Evolutionary conservation across 2,329 filamentous ascomycete genomes (phyloP).

Genomic region (Trematosphaeria pertusa): DNA sequence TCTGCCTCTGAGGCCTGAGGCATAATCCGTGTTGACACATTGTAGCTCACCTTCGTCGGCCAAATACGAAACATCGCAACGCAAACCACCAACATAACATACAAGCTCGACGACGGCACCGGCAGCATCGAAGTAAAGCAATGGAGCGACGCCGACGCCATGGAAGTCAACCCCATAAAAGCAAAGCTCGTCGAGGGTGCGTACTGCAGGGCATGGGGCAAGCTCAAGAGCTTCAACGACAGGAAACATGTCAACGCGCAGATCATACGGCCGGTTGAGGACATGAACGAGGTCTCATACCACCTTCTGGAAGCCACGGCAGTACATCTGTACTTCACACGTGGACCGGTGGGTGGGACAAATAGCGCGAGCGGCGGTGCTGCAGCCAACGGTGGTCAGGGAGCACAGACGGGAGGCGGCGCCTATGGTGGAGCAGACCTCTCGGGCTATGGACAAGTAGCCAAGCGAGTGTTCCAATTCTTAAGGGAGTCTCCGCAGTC

Average conservation of each 20-base stretch:
- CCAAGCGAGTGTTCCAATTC: slow-evolving; percentile 74
- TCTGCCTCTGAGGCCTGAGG: too few relatives aligned
- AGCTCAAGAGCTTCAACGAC: slow-evolving; percentile 82
- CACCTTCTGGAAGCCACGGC: slow-evolving; percentile 90
- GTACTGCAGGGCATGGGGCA: slow-evolving; percentile 86
- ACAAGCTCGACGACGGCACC: slow-evolving; percentile 94
- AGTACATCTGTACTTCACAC: slow-evolving; percentile 83
- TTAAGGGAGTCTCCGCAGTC: slow-evolving; percentile 72
- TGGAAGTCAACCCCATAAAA: slow-evolving; percentile 55
- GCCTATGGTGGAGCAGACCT: slow-evolving; percentile 44
- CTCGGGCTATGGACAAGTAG: slow-evolving; percentile 57
- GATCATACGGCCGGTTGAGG: slow-evolving; percentile 77
- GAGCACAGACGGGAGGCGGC: slow-evolving; percentile 25
- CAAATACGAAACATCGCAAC: slow-evolving; percentile 86
- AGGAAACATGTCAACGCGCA: slow-evolving; percentile 83
- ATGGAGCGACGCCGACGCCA: slow-evolving; percentile 73
- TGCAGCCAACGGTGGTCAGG: slow-evolving; percentile 39
- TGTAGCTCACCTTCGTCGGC: slow-evolving; percentile 83
- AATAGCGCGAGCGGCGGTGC: slow-evolving; percentile 47
- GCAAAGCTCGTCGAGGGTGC: slow-evolving; percentile 71
- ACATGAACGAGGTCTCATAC: slow-evolving; percentile 92
- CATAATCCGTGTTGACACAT: slow-evolving; percentile 5
- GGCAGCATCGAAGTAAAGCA: slow-evolving; percentile 89
- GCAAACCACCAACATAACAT: slow-evolving; percentile 91
- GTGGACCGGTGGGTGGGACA: slow-evolving; percentile 64